Percentiles rank a stretch among this genome's conserved stretches.
phyloP scores from a whole-genome alignment of 768 basidiomycete genomes.

The Pholiota molesta region DNA sequence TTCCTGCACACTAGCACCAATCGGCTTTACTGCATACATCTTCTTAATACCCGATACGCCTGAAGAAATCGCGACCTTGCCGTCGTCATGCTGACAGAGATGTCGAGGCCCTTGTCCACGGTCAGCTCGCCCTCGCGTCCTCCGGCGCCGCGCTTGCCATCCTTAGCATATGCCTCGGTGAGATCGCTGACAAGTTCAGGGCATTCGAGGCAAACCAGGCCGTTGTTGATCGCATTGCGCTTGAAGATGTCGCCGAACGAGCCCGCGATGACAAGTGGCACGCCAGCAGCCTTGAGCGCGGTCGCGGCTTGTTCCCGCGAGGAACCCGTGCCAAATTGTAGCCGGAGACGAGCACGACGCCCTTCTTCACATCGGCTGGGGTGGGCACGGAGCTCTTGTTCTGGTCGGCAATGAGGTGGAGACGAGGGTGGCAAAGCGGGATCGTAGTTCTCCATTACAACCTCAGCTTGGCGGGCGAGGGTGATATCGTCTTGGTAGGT shows the following conservation, averaged over 20 bases:
- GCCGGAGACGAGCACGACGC: slow-evolving; percentile 85
- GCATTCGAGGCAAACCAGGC: slow-evolving; percentile 91
- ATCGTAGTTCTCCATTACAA: slow-evolving; percentile 99
- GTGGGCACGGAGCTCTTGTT: slow-evolving; percentile 13
- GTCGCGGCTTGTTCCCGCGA: slow-evolving; percentile 99
- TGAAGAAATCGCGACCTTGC: slow-evolving; percentile 60
- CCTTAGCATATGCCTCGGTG: slow-evolving; percentile 73
- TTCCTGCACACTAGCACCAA: slow-evolving; percentile 96
- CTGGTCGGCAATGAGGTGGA: slow-evolving; percentile 46
- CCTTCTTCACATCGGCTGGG: slow-evolving; percentile 44
- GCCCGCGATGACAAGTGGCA: slow-evolving; percentile 94
- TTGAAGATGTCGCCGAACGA: slow-evolving; percentile 99
- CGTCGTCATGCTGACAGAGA: slow-evolving; percentile 74
- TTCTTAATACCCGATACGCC: slow-evolving; percentile 44
- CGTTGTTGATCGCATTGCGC: slow-evolving; percentile 98
- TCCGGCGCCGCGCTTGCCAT: slow-evolving; percentile 76
- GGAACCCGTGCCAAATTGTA: slow-evolving; percentile 99
- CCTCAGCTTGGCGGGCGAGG: slow-evolving; percentile 88
- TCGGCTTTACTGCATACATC: slow-evolving; percentile 69
- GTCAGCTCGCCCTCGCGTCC: slow-evolving; percentile 85
- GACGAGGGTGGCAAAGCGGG: slow-evolving; percentile 79
- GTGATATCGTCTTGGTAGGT: slow-evolving; percentile 99
- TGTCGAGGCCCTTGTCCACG: slow-evolving; percentile 66
- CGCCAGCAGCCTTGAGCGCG: slow-evolving; percentile 90
- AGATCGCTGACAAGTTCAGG: slow-evolving; percentile 88